A percentile compares a stretch with the other conserved stretches of the same genome.
phyloP scores from a whole-genome alignment of 1,284 basidiomycete genomes.

The Fomitopsis palustris region DNA sequence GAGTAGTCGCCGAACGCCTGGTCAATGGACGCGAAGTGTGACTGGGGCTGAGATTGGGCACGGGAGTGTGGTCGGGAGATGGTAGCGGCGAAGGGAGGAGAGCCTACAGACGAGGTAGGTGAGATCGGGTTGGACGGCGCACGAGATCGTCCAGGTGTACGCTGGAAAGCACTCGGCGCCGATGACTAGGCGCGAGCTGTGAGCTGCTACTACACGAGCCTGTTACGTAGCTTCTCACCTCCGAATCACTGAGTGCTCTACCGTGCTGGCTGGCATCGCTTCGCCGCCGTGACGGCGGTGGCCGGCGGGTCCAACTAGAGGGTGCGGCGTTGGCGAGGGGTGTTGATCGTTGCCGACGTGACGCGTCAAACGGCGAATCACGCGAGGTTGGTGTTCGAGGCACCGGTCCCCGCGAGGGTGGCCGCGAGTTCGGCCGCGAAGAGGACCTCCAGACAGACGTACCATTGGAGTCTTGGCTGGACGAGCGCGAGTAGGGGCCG shows the following conservation, averaged over 20 bases:
- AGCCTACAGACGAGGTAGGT: constrained; percentile 39
- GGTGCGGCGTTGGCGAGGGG: constrained; percentile 56
- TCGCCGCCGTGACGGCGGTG: constrained; percentile 57
- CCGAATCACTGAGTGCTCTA: constrained; percentile 56
- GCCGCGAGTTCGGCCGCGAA: constrained; percentile 29
- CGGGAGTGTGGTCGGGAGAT: constrained; percentile 61
- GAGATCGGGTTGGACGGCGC: constrained; percentile 66
- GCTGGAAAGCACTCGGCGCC: constrained; percentile 38
- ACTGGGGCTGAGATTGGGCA: constrained; percentile 43
- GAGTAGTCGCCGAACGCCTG: constrained; percentile 29
- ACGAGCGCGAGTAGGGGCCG: constrained; percentile 45
- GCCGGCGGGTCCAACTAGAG: constrained; percentile 70
- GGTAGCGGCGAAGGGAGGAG: constrained; percentile 38
- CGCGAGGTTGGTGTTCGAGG: constrained; percentile 41
- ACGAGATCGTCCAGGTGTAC: constrained; percentile 44
- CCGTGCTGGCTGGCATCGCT: constrained; percentile 60
- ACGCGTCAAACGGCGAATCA: constrained; percentile 61
- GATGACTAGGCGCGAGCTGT: constrained; percentile 9
- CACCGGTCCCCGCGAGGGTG: constrained; percentile 27
- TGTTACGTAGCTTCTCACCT: constrained; percentile 41
- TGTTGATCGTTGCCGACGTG: constrained; percentile 58
- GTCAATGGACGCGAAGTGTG: constrained; percentile 25
- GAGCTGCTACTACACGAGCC: constrained; percentile 5
- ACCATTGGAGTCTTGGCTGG: constrained; percentile 50
- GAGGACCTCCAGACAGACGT: constrained; percentile 35